Conservation (phyloP, 208 protist species). For the Trichomonas vaginalis region DNA sequence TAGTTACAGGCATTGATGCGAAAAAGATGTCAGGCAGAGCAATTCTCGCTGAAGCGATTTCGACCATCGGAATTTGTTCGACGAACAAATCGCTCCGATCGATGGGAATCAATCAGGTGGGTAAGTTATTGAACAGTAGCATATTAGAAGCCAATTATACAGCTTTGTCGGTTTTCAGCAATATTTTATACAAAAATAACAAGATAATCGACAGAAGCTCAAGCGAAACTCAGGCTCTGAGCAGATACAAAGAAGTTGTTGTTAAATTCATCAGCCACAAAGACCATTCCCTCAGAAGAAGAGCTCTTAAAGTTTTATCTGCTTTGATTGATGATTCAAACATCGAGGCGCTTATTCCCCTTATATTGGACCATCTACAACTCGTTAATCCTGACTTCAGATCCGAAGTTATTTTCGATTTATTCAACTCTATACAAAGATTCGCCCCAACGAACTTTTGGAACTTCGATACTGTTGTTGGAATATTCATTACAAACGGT, state of each 20-base stretch:
- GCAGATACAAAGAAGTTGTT: not conserved
- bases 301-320: not conserved
- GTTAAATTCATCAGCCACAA: not conserved
- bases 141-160: not conserved
- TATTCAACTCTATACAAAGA: not conserved
- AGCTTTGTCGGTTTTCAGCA: not conserved
- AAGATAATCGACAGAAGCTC: not conserved
- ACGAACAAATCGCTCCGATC: not conserved
- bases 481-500: not conserved
- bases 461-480: not conserved
- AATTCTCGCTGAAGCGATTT: not conserved
- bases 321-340: not conserved
- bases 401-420: not conserved
- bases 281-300: not conserved
- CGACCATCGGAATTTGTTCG: not conserved
- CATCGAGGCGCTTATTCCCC: not conserved
- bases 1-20: not conserved
- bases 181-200: not conserved
- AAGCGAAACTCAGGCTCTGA: not conserved
- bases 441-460: not conserved
- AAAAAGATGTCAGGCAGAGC: not conserved
- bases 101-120: not conserved
- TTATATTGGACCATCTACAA: not conserved
- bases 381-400: not conserved
- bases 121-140: not conserved